Evolutionary conservation across 306 rosid genomes (phyloP), one percentile per base, ranked within the genome.

Genomic region (Styphnolobium japonicum): DNA sequence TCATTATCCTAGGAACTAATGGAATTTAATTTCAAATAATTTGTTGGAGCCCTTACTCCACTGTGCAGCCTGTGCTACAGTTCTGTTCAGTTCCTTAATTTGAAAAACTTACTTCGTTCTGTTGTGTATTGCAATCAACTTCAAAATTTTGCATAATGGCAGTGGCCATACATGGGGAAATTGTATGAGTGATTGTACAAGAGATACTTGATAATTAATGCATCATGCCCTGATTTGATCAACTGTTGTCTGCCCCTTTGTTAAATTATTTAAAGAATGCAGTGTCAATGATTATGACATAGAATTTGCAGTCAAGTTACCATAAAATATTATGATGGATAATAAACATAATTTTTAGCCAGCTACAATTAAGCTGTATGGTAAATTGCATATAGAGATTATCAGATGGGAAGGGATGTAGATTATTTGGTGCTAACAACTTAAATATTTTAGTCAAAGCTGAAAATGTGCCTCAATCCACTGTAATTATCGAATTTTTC

Each of bases 221-320:
- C 60, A 19, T 46, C 43, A 56, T 71, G 23, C 66, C 81, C 60
- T 69, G 69, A 73, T 69, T 39, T 79, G 46, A 40, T 57, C 14
- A 31, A 67, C 10, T 21, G 25, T 31, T 48, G 4, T 39, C 72
- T 40, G 22, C 31, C 39, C 65, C 46, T 75, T 61, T 34, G 16
- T 39, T 42, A 33, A 15, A 45, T 25, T 21, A 62, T 53, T 73
- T 67, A 7, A 53, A 71, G 45, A 61, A 55, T 43, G 18, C 23
- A 12, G 11, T 14, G 53, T 12, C n/a, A 16, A 77, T 77, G 36
- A 63, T 42, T 62, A 5, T 71, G 70, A 19, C 40, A 69, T 18
- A 39, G 64, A 51, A 67, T 46, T 15, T 53, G 22, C 6, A 56
- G 42, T 19, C 31, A 46, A 10, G 63, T 77, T 65, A 22, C 40